Percentiles rank a stretch among this genome's conserved stretches.
phyloP scores from a whole-genome alignment of 2,329 filamentous ascomycete species.

The Diaporthe sp. region DNA sequence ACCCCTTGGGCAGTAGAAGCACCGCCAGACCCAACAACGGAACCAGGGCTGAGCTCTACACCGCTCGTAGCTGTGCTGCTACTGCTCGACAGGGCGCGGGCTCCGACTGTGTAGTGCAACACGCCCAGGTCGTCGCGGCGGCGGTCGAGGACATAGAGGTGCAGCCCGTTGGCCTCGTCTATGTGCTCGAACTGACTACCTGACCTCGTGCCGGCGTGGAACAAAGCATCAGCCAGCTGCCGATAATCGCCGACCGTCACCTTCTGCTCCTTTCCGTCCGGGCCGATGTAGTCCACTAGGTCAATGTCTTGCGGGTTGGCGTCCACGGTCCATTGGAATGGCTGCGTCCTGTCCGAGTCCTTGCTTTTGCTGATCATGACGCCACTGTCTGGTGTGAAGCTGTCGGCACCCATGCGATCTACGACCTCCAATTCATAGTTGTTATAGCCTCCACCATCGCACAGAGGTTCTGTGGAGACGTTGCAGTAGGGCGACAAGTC shows the following conservation, averaged over 20 bases:
- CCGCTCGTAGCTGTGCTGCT: constrained; percentile 44
- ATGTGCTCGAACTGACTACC: constrained; percentile 63
- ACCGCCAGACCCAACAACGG: not conserved
- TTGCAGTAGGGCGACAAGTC: constrained; percentile 61
- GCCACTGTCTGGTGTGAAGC: constrained; percentile 63
- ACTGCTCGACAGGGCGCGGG: constrained; percentile 55
- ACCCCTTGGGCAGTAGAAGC: constrained; percentile 50
- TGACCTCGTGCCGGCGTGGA: constrained; percentile 65
- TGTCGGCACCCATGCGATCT: constrained; percentile 66
- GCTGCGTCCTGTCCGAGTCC: constrained; percentile 53
- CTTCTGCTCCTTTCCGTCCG: constrained; percentile 60
- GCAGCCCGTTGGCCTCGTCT: constrained; percentile 60
- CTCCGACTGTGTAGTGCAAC: constrained; percentile 62
- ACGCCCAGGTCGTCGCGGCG: constrained; percentile 56
- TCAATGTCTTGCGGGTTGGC: constrained; percentile 66
- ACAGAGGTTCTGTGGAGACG: constrained; percentile 56
- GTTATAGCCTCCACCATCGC: constrained; percentile 64
- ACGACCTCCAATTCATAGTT: constrained; percentile 66
- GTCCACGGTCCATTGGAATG: constrained; percentile 68
- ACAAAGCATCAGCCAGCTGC: constrained; percentile 65
- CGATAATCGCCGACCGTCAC: constrained; percentile 66
- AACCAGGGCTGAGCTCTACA: constrained; percentile 38
- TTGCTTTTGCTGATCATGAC: constrained; percentile 68
- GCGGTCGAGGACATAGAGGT: constrained; percentile 62
- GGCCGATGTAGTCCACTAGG: constrained; percentile 62